phyloP scores from a whole-genome alignment of 768 basidiomycete species.

The Ramaria sp. region DNA sequence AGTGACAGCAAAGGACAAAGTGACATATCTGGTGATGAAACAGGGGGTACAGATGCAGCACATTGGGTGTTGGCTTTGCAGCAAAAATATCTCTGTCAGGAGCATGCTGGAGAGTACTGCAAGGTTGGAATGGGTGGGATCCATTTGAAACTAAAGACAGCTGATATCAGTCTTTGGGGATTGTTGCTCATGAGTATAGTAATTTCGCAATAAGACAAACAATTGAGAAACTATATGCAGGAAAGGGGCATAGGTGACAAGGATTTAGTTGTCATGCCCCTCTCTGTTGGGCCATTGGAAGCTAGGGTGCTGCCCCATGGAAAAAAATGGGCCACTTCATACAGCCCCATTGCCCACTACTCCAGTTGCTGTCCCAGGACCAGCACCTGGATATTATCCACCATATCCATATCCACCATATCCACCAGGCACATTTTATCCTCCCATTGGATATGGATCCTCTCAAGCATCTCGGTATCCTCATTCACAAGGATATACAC shows the following conservation, averaged over 20 bases:
- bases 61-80: background rate
- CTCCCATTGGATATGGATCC: background rate
- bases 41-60: background rate
- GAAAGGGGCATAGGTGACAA: background rate
- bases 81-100: background rate
- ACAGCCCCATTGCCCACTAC: too few species aligned
- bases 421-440: background rate
- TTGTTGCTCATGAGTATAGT: background rate
- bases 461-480: background rate
- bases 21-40: too few species aligned
- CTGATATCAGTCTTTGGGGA: background rate
- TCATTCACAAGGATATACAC: background rate
- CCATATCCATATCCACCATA: too few species aligned
- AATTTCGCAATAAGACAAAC: too few species aligned
- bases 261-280: background rate
- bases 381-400: too few species aligned
- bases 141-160: background rate
- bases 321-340: background rate
- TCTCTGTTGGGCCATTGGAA: background rate
- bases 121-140: background rate
- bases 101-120: background rate
- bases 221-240: background rate
- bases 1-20: background rate
- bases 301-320: background rate
- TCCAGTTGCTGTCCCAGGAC: background rate